Evolutionary conservation across 495 filamentous ascomycete genomes (phyloP), one percentile per base, ranked within the genome.

Genomic region (Aspergillus homomorphus): DNA sequence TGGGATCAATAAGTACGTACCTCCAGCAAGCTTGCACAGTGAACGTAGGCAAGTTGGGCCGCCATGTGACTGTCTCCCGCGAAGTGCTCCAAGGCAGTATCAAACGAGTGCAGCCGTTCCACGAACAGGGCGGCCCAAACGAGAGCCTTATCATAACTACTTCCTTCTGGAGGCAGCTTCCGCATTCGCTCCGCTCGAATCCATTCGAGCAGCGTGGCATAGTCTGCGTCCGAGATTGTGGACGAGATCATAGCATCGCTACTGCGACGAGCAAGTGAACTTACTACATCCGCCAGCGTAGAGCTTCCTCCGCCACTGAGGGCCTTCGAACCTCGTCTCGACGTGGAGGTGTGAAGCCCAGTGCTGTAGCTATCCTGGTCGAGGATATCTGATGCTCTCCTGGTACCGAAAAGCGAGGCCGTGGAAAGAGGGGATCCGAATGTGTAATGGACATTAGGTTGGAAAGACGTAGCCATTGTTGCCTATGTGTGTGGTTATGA

Each of bases 121-220:
- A 64, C 54, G 7, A 64, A 60, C 5, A 64, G 26, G 3, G 20
- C 18, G 1, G 71, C 73, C 68, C 73, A 75, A 15, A 65, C 59
- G 5, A 75, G 62, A 5, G 73, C 73, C 51, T 71, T 70, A 53
- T 75, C 73, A 54, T 72, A 75, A 53, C 61, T 69, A 55, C 73
- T 75, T 45, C 73, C 73, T 52, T 75, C 73, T 0, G 73, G 62
- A 4, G 73, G 73, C 1, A 75, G 59, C 52, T 71, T 66, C 56
- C 61, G 69, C 73, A 75, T 71, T 7, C 73, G 68, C 64, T 75
- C 53, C 12, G 23, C 28, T n/a, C 62, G 57, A 12, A 64, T 64
- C 57, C 57, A 64, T 16, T 74, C 71, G 0, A 71, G 50, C 0
- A 75, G 61, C 5, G 63, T 64, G 16, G 64, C 52, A 30, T 72